Percentiles rank a stretch among this genome's conserved stretches.
These are phyloP conservation scores for Trypanosoma vivax DNA, from an alignment of 208 protist genomes.

Conservation along the genomic window DNA sequence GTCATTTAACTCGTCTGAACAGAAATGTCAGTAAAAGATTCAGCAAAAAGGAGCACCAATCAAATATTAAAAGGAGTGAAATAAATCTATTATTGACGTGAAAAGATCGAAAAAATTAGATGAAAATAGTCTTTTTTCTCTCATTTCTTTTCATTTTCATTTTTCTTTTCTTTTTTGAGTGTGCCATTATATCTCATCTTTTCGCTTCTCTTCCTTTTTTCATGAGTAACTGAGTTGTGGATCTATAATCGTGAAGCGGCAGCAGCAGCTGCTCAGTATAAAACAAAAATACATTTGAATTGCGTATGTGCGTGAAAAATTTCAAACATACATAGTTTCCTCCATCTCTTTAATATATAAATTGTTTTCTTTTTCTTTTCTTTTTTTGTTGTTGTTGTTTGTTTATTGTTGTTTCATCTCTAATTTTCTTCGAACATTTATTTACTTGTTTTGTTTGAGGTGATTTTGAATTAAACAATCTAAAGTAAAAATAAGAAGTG, in stretches of 20 bases:
- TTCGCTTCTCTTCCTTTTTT: neutral
- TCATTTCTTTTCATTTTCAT: constrained; percentile 17
- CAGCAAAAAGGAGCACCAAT: constrained; percentile 9
- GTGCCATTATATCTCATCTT: constrained; percentile 10
- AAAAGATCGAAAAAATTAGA: constrained; percentile 3
- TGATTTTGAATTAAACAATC: too few relatives aligned
- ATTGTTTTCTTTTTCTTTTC: neutral
- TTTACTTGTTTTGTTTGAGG: too few relatives aligned
- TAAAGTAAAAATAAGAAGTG: too few relatives aligned
- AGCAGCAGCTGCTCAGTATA: too few relatives aligned
- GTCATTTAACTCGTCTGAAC: neutral
- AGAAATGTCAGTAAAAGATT: constrained; percentile 3
- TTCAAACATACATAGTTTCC: too few relatives aligned
- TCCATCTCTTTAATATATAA: neutral
- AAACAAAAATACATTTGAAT: too few relatives aligned
- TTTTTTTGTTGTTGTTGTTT: constrained; percentile 2
- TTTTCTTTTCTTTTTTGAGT: constrained; percentile 8
- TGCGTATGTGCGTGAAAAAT: too few relatives aligned
- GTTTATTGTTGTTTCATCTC: constrained; percentile 1
- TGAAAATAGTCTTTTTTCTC: constrained; percentile 1
- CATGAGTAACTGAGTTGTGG: too few relatives aligned
- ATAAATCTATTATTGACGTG: constrained; percentile 8
- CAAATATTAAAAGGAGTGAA: neutral
- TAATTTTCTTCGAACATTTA: too few relatives aligned
- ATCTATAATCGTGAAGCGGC: too few relatives aligned